These are phyloP conservation scores for Penicillium antarcticum DNA, from an alignment of 495 filamentous ascomycete genomes.

Conservation along the genomic window DNA sequence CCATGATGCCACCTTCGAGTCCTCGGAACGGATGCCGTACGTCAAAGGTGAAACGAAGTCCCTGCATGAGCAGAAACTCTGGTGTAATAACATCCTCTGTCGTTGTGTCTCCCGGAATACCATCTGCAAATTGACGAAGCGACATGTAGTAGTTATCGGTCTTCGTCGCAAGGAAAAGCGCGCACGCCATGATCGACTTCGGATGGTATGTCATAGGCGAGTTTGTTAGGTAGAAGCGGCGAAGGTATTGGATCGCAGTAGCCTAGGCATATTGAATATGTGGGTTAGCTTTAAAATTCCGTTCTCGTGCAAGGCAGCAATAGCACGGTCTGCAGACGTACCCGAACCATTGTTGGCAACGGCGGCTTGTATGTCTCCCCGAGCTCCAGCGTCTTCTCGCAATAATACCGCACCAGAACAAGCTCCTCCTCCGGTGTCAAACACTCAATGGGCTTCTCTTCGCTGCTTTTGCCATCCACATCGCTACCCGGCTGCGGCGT, in stretches of 20 bases:
- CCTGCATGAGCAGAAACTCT: conserved; percentile 88
- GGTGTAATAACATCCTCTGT: conserved; percentile 79
- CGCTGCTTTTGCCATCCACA: conserved; percentile 22
- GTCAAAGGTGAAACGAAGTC: conserved; percentile 89
- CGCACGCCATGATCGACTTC: conserved; percentile 76
- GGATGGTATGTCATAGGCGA: conserved; percentile 94
- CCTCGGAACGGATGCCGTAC: conserved; percentile 88
- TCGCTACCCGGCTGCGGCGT: conserved; percentile 35
- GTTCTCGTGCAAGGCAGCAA: neutral
- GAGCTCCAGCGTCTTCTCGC: conserved; percentile 67
- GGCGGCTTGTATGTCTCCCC: conserved; percentile 75
- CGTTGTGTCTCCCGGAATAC: conserved; percentile 59
- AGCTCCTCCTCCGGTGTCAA: conserved; percentile 76
- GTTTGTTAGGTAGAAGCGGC: conserved; percentile 92
- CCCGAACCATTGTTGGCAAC: conserved; percentile 75
- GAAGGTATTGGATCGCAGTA: conserved; percentile 87
- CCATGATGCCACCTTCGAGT: conserved; percentile 81
- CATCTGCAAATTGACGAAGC: conserved; percentile 60
- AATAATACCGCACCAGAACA: conserved; percentile 76
- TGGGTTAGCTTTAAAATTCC: conserved; percentile 1
- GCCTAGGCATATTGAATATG: conserved; percentile 43
- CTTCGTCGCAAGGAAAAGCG: conserved; percentile 89
- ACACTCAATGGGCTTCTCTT: conserved; percentile 63
- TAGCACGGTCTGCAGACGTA: conserved; percentile 24
- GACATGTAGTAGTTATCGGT: conserved; percentile 79